Base-by-base conservation (phyloP, 1,284 basidiomycete genomes). In the Flammula alnicola region DNA sequence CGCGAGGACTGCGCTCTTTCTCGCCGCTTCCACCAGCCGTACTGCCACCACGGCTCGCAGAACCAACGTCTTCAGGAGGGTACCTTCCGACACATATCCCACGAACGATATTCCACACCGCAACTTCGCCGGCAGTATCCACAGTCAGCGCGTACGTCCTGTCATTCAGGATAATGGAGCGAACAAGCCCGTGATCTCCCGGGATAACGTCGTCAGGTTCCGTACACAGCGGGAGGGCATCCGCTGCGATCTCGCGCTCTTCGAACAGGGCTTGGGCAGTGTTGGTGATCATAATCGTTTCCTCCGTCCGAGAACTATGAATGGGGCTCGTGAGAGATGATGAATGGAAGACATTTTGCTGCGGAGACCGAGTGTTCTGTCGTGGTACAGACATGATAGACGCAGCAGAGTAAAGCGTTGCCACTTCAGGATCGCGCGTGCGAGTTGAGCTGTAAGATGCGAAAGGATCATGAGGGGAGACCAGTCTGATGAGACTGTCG, bases 71-170 rank as follows among this genome's bases (percentile, higher is more conserved):
- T 23, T 81, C 80, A 8, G 75, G 73, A 5, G 69, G 58, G 66
- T 85, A 95, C 38, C 78, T 71, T 2, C 96, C 96, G 1, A 89
- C 68, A 67, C 95, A 98, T 1, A 74, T 56, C 1, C 90, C 86
- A 0, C 84, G 78, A 12, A 96, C 77, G 46, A 99, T 84, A 71
- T 99, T 91, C 96, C 97, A 99, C 3, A 95, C 82, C 0, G 88
- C 89, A 3, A 99, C 86, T 56, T 89, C 84, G 7, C 92, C 91
- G 0, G 79, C 75, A 0, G 93, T 95, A 66, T 98, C 91, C 31
- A 98, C 86, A 0, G 94, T 94, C 45, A 99, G 71, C 4, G 89
- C 94, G 65, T 98, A 95, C 51, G 95, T 80, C 30, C 95, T 80
- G 64, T 98, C 94, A 67, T 95, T 98, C 38, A 99, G 75, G 52